Evolutionary conservation across 2,329 filamentous ascomycete species (phyloP).

Genomic region (Catunica adiposa): DNA sequence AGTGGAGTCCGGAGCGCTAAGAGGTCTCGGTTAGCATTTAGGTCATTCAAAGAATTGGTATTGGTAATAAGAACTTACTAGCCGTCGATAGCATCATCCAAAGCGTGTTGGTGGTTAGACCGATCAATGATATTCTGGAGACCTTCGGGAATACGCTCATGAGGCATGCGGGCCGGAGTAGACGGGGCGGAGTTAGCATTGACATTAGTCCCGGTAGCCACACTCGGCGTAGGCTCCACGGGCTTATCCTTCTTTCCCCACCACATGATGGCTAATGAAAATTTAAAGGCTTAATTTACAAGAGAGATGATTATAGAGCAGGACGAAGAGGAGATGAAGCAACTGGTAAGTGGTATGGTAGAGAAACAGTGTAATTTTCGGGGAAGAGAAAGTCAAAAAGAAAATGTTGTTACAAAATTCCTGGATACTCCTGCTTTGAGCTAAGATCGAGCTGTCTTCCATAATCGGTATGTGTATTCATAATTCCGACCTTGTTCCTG

Average conservation of each 20-base stretch:
- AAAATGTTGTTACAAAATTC: no score
- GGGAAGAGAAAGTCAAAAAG: no score
- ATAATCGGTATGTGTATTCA: no score
- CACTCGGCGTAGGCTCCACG: conserved; percentile 15
- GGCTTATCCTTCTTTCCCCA: conserved; percentile 25
- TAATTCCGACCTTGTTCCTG: no score
- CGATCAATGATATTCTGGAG: conserved; percentile 43
- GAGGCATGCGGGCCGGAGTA: conserved; percentile 27
- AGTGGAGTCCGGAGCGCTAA: conserved; percentile 51
- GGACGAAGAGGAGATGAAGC: not conserved
- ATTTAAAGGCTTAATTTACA: no score
- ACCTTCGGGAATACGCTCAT: conserved; percentile 35
- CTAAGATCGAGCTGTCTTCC: no score
- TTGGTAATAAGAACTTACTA: conserved; percentile 9
- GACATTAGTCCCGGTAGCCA: not conserved
- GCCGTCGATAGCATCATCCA: conserved; percentile 21
- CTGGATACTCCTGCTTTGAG: no score
- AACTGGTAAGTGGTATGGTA: no score
- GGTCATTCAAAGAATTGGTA: not conserved
- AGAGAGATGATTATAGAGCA: not conserved
- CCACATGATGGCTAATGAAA: conserved; percentile 19
- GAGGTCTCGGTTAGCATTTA: not conserved
- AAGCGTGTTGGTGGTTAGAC: conserved; percentile 47
- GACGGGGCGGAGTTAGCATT: not conserved
- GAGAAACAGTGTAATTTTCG: no score